Conservation (phyloP, 768 basidiomycete genomes). For the Trametes cinnabarina region DNA sequence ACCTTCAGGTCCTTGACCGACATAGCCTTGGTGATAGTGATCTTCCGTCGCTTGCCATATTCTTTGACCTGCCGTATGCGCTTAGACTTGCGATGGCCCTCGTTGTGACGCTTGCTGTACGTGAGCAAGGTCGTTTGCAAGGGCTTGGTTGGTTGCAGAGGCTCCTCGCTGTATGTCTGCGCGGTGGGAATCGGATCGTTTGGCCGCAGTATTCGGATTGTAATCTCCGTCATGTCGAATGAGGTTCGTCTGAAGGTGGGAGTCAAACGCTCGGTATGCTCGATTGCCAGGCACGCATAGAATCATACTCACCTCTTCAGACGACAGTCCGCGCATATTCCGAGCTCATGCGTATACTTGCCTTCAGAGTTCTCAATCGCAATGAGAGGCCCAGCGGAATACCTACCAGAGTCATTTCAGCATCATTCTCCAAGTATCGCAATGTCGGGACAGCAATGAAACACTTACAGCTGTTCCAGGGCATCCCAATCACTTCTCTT, state of each 20-base stretch:
- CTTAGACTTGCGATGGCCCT: conserved; percentile 53
- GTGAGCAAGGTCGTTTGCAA: conserved; percentile 27
- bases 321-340: conserved; percentile 62
- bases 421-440: not conserved
- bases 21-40: conserved; percentile 61
- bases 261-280: not conserved
- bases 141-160: conserved; percentile 6
- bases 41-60: conserved; percentile 45
- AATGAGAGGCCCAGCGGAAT: conserved; percentile 55
- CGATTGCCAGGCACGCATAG: not conserved
- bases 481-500: conserved; percentile 63
- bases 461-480: conserved; percentile 55
- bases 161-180: conserved; percentile 28
- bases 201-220: conserved; percentile 45
- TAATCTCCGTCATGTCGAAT: conserved; percentile 62
- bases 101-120: conserved; percentile 42
- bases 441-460: not conserved
- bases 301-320: conserved; percentile 47
- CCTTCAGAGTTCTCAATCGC: conserved; percentile 38
- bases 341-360: conserved; percentile 45
- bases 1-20: conserved; percentile 80
- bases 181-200: conserved; percentile 32
- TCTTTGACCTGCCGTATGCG: conserved; percentile 62
- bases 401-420: conserved; percentile 37
- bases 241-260: conserved; percentile 45